These are phyloP conservation scores for Erythrobasidium yunnanense DNA, from an alignment of 768 basidiomycete species.

Conservation along the genomic window DNA sequence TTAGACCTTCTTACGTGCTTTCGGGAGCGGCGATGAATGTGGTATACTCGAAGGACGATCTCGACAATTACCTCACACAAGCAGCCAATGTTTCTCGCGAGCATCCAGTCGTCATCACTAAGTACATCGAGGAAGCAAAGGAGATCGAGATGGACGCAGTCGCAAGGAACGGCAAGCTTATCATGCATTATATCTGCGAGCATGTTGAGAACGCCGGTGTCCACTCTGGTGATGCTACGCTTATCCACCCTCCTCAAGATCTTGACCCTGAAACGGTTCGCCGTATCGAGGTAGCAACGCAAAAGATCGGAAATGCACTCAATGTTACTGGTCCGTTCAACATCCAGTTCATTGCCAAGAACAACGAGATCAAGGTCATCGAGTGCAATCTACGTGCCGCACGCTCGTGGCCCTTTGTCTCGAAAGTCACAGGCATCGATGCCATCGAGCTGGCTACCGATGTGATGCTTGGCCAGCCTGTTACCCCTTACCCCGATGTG, in stretches of 20 bases:
- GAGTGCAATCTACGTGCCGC: constrained; percentile 98
- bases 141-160: constrained; percentile 99
- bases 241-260: constrained; percentile 96
- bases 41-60: constrained; percentile 81
- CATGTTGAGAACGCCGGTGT: constrained; percentile 99
- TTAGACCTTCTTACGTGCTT: constrained; percentile 95
- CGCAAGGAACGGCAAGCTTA: constrained; percentile 89
- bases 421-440: constrained; percentile 93
- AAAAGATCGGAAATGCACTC: constrained; percentile 92
- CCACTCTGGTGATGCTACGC: constrained; percentile 94
- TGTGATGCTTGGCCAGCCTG: constrained; percentile 85
- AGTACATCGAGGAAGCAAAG: constrained; percentile 98
- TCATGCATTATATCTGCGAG: constrained; percentile 99
- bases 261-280: constrained; percentile 91
- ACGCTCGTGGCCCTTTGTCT: constrained; percentile 96
- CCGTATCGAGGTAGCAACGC: constrained; percentile 91
- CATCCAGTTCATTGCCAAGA: constrained; percentile 99
- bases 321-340: constrained; percentile 98
- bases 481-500: constrained; percentile 78
- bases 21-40: constrained; percentile 99
- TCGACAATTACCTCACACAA: constrained; percentile 81
- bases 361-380: constrained; percentile 99
- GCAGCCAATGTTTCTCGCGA: constrained; percentile 92
- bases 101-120: constrained; percentile 94
- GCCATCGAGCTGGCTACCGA: constrained; percentile 99